Evolutionary conservation across 441 rosid genomes (phyloP).

Genomic region (Omphalea diandra): DNA sequence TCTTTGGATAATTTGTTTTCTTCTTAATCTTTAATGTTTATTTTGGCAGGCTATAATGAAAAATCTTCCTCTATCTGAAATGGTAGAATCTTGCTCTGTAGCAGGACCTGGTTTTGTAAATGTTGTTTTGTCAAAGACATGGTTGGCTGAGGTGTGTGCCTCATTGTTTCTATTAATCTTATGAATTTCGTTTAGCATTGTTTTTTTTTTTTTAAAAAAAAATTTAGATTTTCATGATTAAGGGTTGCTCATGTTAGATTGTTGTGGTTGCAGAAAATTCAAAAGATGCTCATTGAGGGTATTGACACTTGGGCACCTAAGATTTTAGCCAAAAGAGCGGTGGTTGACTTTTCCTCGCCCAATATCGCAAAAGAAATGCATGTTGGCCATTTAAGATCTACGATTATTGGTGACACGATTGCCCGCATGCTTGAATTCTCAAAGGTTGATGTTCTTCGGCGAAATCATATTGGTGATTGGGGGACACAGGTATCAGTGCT

Average conservation of each 20-base stretch:
- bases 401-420: slow-evolving; percentile 90
- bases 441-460: slow-evolving; percentile 82
- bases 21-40: neutral
- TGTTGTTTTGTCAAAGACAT: slow-evolving; percentile 51
- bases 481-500: slow-evolving; percentile 78
- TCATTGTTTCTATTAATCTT: neutral
- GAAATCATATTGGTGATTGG: slow-evolving; percentile 99
- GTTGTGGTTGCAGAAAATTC: slow-evolving; percentile 50
- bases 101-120: slow-evolving; percentile 85
- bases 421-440: slow-evolving; percentile 95
- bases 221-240: neutral
- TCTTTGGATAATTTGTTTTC: neutral
- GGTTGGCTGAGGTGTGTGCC: slow-evolving; percentile 75
- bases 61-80: slow-evolving; percentile 65
- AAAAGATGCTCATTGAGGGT: slow-evolving; percentile 68
- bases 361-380: slow-evolving; percentile 98
- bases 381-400: slow-evolving; percentile 92
- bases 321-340: slow-evolving; percentile 55
- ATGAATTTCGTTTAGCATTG: neutral
- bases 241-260: slow-evolving; percentile 11
- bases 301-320: slow-evolving; percentile 79
- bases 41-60: slow-evolving; percentile 53
- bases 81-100: slow-evolving; percentile 71
- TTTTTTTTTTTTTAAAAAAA: neutral
- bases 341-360: slow-evolving; percentile 96